Evolutionary conservation across 352 stramenopile species (phyloP), one percentile per base, ranked within the genome.

Genomic region (Pythium vanterpoolii): DNA sequence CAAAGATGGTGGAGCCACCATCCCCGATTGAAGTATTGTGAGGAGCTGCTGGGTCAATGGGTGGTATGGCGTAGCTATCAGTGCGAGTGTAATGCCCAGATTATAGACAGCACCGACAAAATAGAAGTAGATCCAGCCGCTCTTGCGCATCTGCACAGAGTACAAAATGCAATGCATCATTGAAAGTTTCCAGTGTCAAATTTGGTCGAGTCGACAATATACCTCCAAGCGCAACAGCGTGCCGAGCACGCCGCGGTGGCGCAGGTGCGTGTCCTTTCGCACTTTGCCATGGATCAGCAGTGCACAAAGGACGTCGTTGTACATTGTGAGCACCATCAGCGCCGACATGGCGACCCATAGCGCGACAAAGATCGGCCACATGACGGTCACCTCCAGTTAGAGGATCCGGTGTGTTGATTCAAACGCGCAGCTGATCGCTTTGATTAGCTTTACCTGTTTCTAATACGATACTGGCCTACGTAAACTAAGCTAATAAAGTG

Each of bases 41-140:
- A 91, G 61, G 4, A 55, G 34, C 1, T 28, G 43, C 68, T 87
- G 79, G 4, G 74, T 36, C 38, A 53, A 26, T 2, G 67, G 70
- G 7, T 79, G 57, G 21, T 74, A 62, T 27, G 61, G 77, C 13
- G 74, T 39, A 5, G 66, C 16, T 33, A 74, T 38, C 38, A 77
- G 43, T 21, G 59, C n/a, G 42, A 82, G 30, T 14, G 81, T 54
- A 2, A 64, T 34, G n/a, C 48, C 44, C 0, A 65, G 28, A 56
- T 81, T 88, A 51, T 84, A 74, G 23, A 82, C 5, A 1, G 76
- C 68, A 45, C 79, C 82, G 7, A 76, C 55, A 14, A 89, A 60
- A 57, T 92, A 92, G 60, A 92, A 92, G 73, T 75, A 85, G 59
- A 76, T 89, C 78, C 77, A 92, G 28, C 66, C 73, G 36, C 73